Evolutionary conservation across 2,329 filamentous ascomycete species (phyloP).

Genomic region (Gaeumannomyces tritici): DNA sequence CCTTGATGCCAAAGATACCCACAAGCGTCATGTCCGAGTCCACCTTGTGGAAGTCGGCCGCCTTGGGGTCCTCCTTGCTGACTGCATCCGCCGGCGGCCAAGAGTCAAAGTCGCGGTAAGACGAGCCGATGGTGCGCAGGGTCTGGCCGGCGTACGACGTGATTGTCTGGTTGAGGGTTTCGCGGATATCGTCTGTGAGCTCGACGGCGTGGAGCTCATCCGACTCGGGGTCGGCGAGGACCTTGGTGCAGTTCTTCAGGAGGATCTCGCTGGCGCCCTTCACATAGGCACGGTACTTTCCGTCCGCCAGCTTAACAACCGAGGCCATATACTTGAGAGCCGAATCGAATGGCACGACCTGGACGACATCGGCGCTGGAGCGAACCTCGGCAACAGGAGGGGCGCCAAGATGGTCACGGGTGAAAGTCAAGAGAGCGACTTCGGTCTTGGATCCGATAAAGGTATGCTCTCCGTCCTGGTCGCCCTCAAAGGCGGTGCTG

Average conservation of each 20-base stretch:
- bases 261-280: constrained; percentile 51
- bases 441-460: constrained; percentile 75
- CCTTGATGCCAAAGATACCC: constrained; percentile 70
- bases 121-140: constrained; percentile 66
- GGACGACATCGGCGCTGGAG: constrained; percentile 32
- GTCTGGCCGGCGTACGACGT: constrained; percentile 46
- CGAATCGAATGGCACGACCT: constrained; percentile 45
- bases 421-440: constrained; percentile 62
- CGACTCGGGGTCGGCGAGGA: constrained; percentile 35
- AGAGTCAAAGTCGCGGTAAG: constrained; percentile 62
- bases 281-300: constrained; percentile 39
- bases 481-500: constrained; percentile 69
- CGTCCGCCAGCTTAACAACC: constrained; percentile 34
- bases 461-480: constrained; percentile 53
- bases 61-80: constrained; percentile 40
- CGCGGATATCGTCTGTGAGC: constrained; percentile 47
- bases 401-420: constrained; percentile 57
- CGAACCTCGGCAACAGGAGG: constrained; percentile 55
- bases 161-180: constrained; percentile 21
- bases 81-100: constrained; percentile 46
- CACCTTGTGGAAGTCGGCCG: constrained; percentile 52
- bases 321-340: constrained; percentile 47
- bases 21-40: constrained; percentile 59
- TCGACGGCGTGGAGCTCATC: constrained; percentile 47
- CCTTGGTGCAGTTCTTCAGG: constrained; percentile 29